Percentiles rank a stretch among this genome's conserved stretches.
These are phyloP conservation scores for Aspergillus fumigatus DNA, from an alignment of 2,329 filamentous ascomycete species.

Conservation along the genomic window DNA sequence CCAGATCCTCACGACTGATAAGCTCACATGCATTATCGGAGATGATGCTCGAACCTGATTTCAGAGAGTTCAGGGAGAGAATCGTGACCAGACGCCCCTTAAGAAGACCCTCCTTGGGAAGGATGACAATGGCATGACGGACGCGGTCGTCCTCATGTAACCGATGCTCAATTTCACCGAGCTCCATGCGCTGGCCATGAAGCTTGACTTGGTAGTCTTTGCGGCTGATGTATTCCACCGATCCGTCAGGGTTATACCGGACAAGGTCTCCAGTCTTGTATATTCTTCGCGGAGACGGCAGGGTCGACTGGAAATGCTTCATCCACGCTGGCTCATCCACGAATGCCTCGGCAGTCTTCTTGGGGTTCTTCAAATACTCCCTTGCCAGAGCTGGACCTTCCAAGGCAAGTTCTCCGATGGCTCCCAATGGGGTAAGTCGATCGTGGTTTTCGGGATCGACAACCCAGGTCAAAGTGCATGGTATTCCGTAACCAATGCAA, in stretches of 20 bases:
- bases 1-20: constrained; percentile 20
- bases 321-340: constrained; percentile 24
- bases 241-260: constrained; percentile 17
- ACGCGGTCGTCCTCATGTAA: constrained; percentile 29
- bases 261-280: constrained; percentile 27
- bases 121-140: constrained; percentile 39
- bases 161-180: constrained; percentile 46
- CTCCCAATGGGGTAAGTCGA: constrained; percentile 33
- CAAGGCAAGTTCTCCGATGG: constrained; percentile 31
- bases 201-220: constrained; percentile 65
- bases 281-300: constrained; percentile 14
- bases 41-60: constrained; percentile 21
- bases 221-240: constrained; percentile 38
- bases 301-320: constrained; percentile 4
- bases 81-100: constrained; percentile 45
- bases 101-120: constrained; percentile 41
- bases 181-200: constrained; percentile 61
- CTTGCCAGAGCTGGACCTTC: constrained; percentile 36
- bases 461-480: constrained; percentile 27
- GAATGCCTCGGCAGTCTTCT: constrained; percentile 28
- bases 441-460: constrained; percentile 30
- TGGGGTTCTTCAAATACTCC: constrained; percentile 36
- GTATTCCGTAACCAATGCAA: constrained; percentile 21
- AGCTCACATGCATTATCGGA: constrained; percentile 30
- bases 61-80: constrained; percentile 31